Conservation (phyloP, 148 eudicot species). For the Fagopyrum tataricum region DNA sequence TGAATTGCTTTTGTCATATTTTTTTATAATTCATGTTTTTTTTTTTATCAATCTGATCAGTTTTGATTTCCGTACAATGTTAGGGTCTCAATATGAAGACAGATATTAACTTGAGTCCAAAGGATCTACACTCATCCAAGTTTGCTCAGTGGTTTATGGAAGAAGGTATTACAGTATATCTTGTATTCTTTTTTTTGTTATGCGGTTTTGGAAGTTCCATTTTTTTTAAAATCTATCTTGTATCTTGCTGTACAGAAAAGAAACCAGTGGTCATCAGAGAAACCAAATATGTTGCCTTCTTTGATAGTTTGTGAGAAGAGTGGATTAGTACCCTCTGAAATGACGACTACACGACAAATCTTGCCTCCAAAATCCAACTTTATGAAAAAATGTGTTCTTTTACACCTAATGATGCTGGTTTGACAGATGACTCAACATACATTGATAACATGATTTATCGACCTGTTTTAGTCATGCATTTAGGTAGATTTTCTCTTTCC, state of each 20-base stretch:
- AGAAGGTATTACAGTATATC: constrained; percentile 41
- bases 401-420: constrained; percentile 25
- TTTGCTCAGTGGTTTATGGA: constrained; percentile 78
- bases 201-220: not conserved
- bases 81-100: constrained; percentile 37
- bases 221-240: not conserved
- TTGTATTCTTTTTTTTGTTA: not conserved
- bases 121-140: constrained; percentile 49
- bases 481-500: no score
- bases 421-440: no score
- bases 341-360: constrained; percentile 15
- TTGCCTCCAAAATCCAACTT: constrained; percentile 23
- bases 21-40: not conserved
- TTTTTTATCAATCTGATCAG: constrained; percentile 10
- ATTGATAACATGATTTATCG: no score
- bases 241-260: constrained; percentile 5
- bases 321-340: constrained; percentile 27
- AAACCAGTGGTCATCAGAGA: constrained; percentile 27
- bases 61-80: not conserved
- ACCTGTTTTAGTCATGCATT: no score
- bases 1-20: not conserved
- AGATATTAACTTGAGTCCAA: constrained; percentile 40
- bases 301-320: constrained; percentile 58
- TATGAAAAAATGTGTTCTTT: constrained; percentile 18
- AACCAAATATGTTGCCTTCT: constrained; percentile 54